A percentile compares a stretch with the other conserved stretches of the same genome.
These are phyloP conservation scores for Hippophae tibetana DNA, from an alignment of 306 rosid genomes.

Conservation along the genomic window DNA sequence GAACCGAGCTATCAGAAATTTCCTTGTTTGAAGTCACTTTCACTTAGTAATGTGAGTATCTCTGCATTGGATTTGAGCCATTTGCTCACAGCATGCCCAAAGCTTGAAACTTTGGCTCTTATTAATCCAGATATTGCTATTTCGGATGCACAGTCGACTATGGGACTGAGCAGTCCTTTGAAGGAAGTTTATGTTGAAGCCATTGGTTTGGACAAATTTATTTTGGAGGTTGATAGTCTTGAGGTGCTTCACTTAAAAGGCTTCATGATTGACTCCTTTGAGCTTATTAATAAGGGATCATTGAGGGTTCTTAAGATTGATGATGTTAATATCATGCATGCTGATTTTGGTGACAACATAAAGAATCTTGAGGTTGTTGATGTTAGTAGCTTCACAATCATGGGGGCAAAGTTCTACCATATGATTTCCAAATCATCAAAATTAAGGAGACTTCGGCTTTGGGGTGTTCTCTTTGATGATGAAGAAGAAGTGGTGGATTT, in stretches of 20 bases:
- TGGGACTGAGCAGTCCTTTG: slow-evolving; percentile 54
- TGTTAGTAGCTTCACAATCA: slow-evolving; percentile 55
- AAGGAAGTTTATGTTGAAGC: slow-evolving; percentile 53
- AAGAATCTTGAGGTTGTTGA: slow-evolving; percentile 73
- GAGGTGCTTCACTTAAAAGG: slow-evolving; percentile 51
- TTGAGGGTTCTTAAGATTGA: slow-evolving; percentile 53
- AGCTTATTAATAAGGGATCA: slow-evolving; percentile 50
- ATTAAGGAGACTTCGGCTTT: slow-evolving; percentile 48
- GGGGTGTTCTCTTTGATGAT: slow-evolving; percentile 54
- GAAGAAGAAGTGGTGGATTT: slow-evolving; percentile 63
- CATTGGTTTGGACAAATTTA: slow-evolving; percentile 54
- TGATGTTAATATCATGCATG: slow-evolving; percentile 57
- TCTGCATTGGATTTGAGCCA: slow-evolving; percentile 70
- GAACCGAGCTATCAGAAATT: slow-evolving; percentile 68
- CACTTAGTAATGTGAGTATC: slow-evolving; percentile 45
- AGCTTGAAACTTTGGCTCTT: slow-evolving; percentile 46
- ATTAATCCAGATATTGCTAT: slow-evolving; percentile 58
- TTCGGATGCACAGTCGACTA: slow-evolving; percentile 47
- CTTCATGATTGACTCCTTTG: slow-evolving; percentile 45
- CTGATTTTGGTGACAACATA: slow-evolving; percentile 55
- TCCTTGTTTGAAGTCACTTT: slow-evolving; percentile 62
- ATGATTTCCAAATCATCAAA: slow-evolving; percentile 65
- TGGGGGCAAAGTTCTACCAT: slow-evolving; percentile 66
- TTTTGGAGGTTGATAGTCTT: slow-evolving; percentile 43
- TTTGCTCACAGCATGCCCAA: slow-evolving; percentile 57